Evolutionary conservation across 257 asterid species (phyloP).

Genomic region (Handroanthus guayacan): DNA sequence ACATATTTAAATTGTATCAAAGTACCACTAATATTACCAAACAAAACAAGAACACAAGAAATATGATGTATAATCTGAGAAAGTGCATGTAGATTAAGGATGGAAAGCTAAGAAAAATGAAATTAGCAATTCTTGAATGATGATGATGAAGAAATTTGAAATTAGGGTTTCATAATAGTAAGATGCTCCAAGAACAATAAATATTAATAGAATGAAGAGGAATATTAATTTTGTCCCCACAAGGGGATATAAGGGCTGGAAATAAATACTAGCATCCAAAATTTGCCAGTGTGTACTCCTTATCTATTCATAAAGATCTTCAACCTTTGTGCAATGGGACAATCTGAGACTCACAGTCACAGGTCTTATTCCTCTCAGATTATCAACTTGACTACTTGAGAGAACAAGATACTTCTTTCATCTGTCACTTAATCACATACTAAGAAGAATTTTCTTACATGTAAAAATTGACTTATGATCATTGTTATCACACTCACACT

Average conservation of each 20-base stretch:
- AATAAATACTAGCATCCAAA: constrained; percentile 27
- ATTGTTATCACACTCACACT: background rate
- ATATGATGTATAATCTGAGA: background rate
- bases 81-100: too few relatives aligned
- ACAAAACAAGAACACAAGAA: too few relatives aligned
- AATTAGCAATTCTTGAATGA: background rate
- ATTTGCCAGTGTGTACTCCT: constrained; percentile 43
- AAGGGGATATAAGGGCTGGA: constrained; percentile 32
- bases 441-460: background rate
- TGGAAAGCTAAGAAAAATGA: too few relatives aligned
- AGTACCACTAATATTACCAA: too few relatives aligned
- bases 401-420: background rate
- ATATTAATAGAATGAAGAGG: background rate
- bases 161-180: background rate
- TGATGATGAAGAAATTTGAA: background rate
- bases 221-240: constrained; percentile 30
- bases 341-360: constrained; percentile 24
- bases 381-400: constrained; percentile 16
- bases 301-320: constrained; percentile 39
- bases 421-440: constrained; percentile 37
- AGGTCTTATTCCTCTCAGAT: constrained; percentile 20
- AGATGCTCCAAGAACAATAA: constrained; percentile 27
- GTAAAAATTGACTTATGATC: background rate
- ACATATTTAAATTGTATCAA: too few relatives aligned
- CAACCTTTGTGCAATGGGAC: constrained; percentile 35